phyloP scores from a whole-genome alignment of 2,329 filamentous ascomycete species.

The Leptographium wingfieldii region DNA sequence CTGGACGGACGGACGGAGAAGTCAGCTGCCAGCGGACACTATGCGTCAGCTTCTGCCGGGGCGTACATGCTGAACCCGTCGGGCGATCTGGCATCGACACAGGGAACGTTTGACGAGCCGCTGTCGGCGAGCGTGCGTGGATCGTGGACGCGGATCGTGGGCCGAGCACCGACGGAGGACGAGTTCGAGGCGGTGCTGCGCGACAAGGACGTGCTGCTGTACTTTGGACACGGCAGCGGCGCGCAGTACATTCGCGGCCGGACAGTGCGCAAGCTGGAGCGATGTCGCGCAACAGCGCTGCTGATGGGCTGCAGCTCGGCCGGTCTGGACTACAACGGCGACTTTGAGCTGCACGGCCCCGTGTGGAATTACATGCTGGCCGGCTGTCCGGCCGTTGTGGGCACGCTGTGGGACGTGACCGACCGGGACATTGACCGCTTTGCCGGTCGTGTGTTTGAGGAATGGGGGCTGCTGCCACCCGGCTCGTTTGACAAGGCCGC shows the following conservation, averaged over 20 bases:
- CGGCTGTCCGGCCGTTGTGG: slow-evolving; percentile 74
- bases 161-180: slow-evolving; percentile 57
- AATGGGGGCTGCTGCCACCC: slow-evolving; percentile 63
- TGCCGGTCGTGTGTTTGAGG: slow-evolving; percentile 62
- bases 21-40: slow-evolving; percentile 29
- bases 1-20: slow-evolving; percentile 37
- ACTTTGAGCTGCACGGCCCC: slow-evolving; percentile 84
- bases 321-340: slow-evolving; percentile 64
- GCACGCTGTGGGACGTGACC: slow-evolving; percentile 95
- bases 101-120: slow-evolving; percentile 56
- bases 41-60: slow-evolving; percentile 40
- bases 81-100: slow-evolving; percentile 69
- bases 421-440: slow-evolving; percentile 96
- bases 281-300: slow-evolving; percentile 64
- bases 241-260: slow-evolving; percentile 86
- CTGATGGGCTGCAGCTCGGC: slow-evolving; percentile 93
- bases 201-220: slow-evolving; percentile 62
- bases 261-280: slow-evolving; percentile 62
- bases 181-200: slow-evolving; percentile 62
- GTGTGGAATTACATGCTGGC: slow-evolving; percentile 87
- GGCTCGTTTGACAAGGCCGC: slow-evolving; percentile 25
- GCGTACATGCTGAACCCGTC: slow-evolving; percentile 85
- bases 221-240: slow-evolving; percentile 93
- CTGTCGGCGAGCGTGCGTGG: slow-evolving; percentile 49
- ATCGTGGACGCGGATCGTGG: slow-evolving; percentile 57